Conservation (phyloP, 2,329 filamentous ascomycete genomes). For the Amesomyces nigricolor region DNA sequence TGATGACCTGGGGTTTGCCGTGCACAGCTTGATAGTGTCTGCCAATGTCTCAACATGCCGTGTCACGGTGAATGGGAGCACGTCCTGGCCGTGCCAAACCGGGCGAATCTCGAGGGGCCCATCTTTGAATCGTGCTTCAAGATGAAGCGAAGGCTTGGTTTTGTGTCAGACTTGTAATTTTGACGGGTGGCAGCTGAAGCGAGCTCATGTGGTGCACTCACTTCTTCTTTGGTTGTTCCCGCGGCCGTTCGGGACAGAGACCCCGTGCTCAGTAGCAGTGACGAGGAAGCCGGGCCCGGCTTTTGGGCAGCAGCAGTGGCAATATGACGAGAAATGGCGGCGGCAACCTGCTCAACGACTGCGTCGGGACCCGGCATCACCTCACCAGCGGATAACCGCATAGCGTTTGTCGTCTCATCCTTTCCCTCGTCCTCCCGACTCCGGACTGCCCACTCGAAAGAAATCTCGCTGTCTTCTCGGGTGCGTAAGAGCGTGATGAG, state of each 20-base stretch:
- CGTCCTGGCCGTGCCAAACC: constrained; percentile 37
- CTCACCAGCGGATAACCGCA: constrained; percentile 16
- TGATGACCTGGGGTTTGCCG: constrained; percentile 28
- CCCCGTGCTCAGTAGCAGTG: constrained; percentile 22
- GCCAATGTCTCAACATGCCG: constrained; percentile 39
- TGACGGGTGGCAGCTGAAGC: not conserved
- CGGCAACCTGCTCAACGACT: constrained; percentile 27
- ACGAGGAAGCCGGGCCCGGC: not conserved
- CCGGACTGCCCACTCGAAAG: constrained; percentile 38
- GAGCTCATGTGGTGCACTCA: constrained; percentile 13
- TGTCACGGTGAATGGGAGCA: constrained; percentile 39
- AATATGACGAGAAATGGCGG: constrained; percentile 29
- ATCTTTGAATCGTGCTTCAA: constrained; percentile 30
- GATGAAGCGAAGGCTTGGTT: constrained; percentile 30
- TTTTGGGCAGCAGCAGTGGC: not conserved
- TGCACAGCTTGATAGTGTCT: constrained; percentile 35
- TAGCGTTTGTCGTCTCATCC: constrained; percentile 5
- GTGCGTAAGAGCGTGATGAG: constrained; percentile 40
- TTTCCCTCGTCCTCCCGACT: not conserved
- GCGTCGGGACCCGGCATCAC: constrained; percentile 32
- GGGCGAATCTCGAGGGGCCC: constrained; percentile 33
- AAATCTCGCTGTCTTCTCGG: constrained; percentile 34
- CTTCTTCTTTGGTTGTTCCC: constrained; percentile 23
- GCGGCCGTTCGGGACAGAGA: constrained; percentile 8
- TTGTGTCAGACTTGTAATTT: not conserved